phyloP scores from a whole-genome alignment of 1,139 yeast species.

The Yamadazyma atlantica region DNA sequence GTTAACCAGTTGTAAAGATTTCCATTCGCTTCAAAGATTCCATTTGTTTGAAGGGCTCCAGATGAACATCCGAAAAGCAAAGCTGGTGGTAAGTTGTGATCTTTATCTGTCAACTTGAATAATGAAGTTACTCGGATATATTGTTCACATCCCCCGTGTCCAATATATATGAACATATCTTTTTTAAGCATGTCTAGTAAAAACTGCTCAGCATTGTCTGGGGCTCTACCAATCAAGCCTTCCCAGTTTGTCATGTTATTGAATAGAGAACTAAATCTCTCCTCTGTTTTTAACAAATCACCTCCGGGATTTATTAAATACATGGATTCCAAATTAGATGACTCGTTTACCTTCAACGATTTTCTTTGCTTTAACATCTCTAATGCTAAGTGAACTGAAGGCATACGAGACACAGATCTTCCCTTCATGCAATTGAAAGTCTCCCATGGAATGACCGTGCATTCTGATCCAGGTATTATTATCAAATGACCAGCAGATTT shows the following conservation, averaged over 20 bases:
- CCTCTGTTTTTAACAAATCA: conserved; percentile 71
- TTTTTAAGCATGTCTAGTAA: conserved; percentile 35
- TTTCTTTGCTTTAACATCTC: conserved; percentile 31
- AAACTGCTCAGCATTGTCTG: conserved; percentile 48
- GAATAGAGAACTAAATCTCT: conserved; percentile 52
- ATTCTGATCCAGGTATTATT: conserved; percentile 62
- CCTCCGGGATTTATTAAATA: conserved; percentile 81
- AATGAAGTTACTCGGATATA: conserved; percentile 49
- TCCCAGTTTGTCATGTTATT: conserved; percentile 44
- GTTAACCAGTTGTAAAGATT: conserved; percentile 71
- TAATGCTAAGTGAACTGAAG: conserved; percentile 56
- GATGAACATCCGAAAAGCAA: conserved; percentile 92
- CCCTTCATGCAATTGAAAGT: conserved; percentile 56
- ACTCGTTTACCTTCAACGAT: conserved; percentile 6
- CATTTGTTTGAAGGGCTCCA: conserved; percentile 61
- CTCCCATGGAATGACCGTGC: conserved; percentile 87
- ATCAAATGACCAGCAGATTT: conserved; percentile 57
- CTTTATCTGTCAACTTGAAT: conserved; percentile 21
- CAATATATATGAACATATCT: conserved; percentile 73
- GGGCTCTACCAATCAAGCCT: conserved; percentile 55
- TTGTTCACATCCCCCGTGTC: conserved; percentile 96
- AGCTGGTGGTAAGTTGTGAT: conserved; percentile 57
- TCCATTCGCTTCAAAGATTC: conserved; percentile 72
- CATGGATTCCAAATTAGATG: conserved; percentile 2
- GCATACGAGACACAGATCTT: conserved; percentile 70